Evolutionary conservation across 2,329 filamentous ascomycete species (phyloP).

Genomic region (Didymellaceae sp.): DNA sequence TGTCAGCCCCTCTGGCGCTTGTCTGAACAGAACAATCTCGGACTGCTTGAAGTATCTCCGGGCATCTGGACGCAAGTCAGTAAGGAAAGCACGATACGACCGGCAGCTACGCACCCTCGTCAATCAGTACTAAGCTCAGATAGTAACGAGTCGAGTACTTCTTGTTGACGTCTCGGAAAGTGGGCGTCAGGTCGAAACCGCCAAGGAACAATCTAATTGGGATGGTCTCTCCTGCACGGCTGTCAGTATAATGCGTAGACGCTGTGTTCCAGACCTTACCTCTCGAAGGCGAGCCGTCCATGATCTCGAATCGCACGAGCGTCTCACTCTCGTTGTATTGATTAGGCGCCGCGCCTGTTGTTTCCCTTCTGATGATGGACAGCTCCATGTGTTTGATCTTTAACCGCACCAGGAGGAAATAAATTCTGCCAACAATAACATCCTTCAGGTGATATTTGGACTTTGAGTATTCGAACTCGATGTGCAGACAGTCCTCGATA

Average conservation of each 20-base stretch:
- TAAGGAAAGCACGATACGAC: neutral
- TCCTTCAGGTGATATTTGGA: conserved; percentile 99
- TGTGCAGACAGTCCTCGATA: conserved; percentile 98
- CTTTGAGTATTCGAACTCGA: conserved; percentile 99
- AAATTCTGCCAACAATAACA: conserved; percentile 97
- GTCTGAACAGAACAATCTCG: conserved; percentile 95
- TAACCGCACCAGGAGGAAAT: conserved; percentile 93
- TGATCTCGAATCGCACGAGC: conserved; percentile 97
- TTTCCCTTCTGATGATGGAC: conserved; percentile 95
- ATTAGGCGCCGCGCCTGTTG: conserved; percentile 93
- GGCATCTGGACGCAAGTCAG: conserved; percentile 68
- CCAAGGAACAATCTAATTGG: conserved; percentile 96
- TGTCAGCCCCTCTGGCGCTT: conserved; percentile 62
- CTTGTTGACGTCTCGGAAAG: conserved; percentile 99
- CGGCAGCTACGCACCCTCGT: conserved; percentile 70
- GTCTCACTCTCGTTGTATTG: conserved; percentile 99
- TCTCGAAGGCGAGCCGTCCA: conserved; percentile 98
- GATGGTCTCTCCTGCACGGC: conserved; percentile 75
- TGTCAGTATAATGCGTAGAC: too few relatives aligned
- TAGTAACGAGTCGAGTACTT: conserved; percentile 99
- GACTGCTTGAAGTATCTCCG: conserved; percentile 99
- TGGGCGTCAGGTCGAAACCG: conserved; percentile 95
- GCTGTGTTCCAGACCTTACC: conserved; percentile 64
- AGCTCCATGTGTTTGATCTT: conserved; percentile 99
- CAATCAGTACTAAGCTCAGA: conserved; percentile 91